Evolutionary conservation across 2,329 filamentous ascomycete species (phyloP).

Genomic region (Grosmannia penicillata): DNA sequence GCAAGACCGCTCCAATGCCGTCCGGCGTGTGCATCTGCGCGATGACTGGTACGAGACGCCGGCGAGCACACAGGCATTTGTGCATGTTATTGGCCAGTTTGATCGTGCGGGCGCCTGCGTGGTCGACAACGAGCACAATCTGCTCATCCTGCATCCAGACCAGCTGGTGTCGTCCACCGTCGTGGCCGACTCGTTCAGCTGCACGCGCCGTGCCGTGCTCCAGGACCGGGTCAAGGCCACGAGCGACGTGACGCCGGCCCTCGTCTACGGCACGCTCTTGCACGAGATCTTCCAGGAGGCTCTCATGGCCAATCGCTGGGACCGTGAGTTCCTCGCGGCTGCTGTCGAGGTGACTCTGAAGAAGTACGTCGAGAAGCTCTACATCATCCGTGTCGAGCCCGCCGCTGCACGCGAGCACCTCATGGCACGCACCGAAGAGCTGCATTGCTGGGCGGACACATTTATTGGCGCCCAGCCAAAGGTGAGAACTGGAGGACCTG

Average conservation of each 20-base stretch:
- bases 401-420: conserved; percentile 65
- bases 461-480: conserved; percentile 63
- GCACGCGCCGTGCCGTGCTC: conserved; percentile 77
- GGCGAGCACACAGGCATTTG: conserved; percentile 49
- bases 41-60: conserved; percentile 79
- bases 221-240: conserved; percentile 92
- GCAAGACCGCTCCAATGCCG: conserved; percentile 53
- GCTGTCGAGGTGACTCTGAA: conserved; percentile 56
- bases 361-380: conserved; percentile 75
- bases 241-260: conserved; percentile 59
- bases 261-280: conserved; percentile 85
- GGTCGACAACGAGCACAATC: conserved; percentile 67
- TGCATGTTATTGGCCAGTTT: conserved; percentile 78
- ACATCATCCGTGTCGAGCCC: conserved; percentile 66
- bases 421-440: conserved; percentile 64
- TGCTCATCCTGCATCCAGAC: conserved; percentile 87
- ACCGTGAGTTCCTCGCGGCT: conserved; percentile 46
- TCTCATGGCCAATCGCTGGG: conserved; percentile 71
- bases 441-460: conserved; percentile 68
- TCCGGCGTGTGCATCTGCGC: conserved; percentile 59
- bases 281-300: conserved; percentile 94
- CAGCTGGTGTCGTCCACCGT: conserved; percentile 91
- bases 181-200: conserved; percentile 91
- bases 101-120: conserved; percentile 56
- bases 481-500: too few relatives aligned